Evolutionary conservation across 1,284 basidiomycete genomes (phyloP).

Genomic region (Cystobasidium pallidum): DNA sequence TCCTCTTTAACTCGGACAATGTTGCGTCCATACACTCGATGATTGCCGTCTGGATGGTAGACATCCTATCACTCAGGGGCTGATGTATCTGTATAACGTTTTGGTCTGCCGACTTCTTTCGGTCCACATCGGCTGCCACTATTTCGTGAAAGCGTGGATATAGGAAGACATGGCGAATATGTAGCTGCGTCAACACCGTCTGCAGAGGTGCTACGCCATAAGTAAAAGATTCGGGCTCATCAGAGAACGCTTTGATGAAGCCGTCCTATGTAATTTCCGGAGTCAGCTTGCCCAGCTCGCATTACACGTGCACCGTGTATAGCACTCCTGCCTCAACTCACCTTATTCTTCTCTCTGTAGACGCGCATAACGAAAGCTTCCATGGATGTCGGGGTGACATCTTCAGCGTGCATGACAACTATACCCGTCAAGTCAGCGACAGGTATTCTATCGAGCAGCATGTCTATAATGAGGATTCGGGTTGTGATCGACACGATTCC

Average conservation of each 20-base stretch:
- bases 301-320: not conserved
- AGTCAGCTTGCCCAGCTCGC: conserved; percentile 11
- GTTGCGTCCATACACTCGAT: conserved; percentile 94
- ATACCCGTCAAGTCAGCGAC: conserved; percentile 84
- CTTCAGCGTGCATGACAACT: conserved; percentile 91
- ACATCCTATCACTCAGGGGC: conserved; percentile 81
- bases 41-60: conserved; percentile 86
- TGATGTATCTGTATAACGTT: conserved; percentile 94
- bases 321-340: conserved; percentile 52
- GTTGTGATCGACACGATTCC: conserved; percentile 91
- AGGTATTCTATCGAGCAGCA: conserved; percentile 83
- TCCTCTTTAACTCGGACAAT: conserved; percentile 84
- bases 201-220: conserved; percentile 87
- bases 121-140: conserved; percentile 76
- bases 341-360: conserved; percentile 79
- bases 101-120: conserved; percentile 65
- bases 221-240: conserved; percentile 92
- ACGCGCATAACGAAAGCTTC: conserved; percentile 86
- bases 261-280: conserved; percentile 62
- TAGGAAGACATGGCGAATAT: conserved; percentile 82
- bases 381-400: conserved; percentile 76
- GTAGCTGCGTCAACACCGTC: conserved; percentile 89
- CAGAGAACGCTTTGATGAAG: conserved; percentile 95
- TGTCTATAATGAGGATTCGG: conserved; percentile 90
- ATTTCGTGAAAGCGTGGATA: conserved; percentile 94